Conservation (phyloP, 371 early-diverging fungal genomes). For the Circinella umbellata region DNA sequence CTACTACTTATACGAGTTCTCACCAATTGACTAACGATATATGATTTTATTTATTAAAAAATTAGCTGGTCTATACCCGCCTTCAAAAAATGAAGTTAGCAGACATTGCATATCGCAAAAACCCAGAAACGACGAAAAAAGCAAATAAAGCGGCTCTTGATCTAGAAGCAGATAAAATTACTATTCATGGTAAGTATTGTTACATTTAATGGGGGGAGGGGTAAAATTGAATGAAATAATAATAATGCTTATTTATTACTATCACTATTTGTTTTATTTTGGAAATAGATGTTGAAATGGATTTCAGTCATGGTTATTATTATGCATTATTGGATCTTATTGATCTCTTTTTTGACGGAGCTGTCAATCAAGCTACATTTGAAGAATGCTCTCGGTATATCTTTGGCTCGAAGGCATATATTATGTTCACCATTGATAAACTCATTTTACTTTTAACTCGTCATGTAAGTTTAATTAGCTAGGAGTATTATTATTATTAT, state of each 20-base stretch:
- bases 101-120: constrained; percentile 60
- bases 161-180: constrained; percentile 68
- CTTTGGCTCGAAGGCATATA: constrained; percentile 83
- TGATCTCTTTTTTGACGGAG: constrained; percentile 72
- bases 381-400: constrained; percentile 88
- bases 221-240: not conserved
- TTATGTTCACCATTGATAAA: constrained; percentile 87
- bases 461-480: constrained; percentile 55
- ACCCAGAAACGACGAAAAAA: constrained; percentile 56
- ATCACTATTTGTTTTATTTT: not conserved
- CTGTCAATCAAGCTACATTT: constrained; percentile 79
- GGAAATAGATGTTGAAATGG: constrained; percentile 40
- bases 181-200: constrained; percentile 31
- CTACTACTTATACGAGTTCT: too few relatives aligned
- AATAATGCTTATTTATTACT: not conserved
- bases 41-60: not conserved
- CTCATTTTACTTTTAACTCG: constrained; percentile 73
- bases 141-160: constrained; percentile 76
- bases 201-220: not conserved
- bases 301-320: constrained; percentile 67
- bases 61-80: constrained; percentile 58
- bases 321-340: constrained; percentile 71
- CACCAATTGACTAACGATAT: not conserved
- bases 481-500: not conserved
- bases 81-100: constrained; percentile 79